These are phyloP conservation scores for Cordyceps pruinosa DNA, from an alignment of 2,329 filamentous ascomycete genomes.

Conservation along the genomic window DNA sequence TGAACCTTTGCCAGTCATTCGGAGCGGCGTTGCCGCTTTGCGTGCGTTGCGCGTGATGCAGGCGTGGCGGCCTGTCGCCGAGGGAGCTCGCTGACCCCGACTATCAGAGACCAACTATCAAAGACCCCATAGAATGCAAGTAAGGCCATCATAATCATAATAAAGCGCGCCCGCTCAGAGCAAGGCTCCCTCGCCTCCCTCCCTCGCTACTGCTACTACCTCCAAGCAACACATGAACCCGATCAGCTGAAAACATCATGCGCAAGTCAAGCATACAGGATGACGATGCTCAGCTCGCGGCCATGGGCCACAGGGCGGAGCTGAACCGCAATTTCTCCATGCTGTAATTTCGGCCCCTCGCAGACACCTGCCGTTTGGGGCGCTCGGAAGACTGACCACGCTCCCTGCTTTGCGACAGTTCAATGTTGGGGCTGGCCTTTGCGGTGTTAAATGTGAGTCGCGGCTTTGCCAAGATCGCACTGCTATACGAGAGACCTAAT, in stretches of 20 bases:
- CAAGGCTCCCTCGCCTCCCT: too few relatives aligned
- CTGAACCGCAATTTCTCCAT: constrained; percentile 21
- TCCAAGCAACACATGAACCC: too few relatives aligned
- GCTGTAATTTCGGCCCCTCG: constrained; percentile 13
- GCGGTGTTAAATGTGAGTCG: constrained; percentile 35
- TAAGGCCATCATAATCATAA: background rate
- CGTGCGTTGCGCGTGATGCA: too few relatives aligned
- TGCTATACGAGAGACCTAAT: background rate
- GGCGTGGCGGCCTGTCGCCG: too few relatives aligned
- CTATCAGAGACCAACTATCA: too few relatives aligned
- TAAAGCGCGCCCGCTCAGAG: too few relatives aligned
- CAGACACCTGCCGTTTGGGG: background rate
- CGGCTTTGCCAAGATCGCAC: background rate
- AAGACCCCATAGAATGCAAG: too few relatives aligned
- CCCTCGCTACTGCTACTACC: background rate
- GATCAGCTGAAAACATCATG: constrained; percentile 10
- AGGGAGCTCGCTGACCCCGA: too few relatives aligned
- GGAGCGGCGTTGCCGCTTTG: too few relatives aligned
- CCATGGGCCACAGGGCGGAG: constrained; percentile 21
- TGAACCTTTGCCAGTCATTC: too few relatives aligned
- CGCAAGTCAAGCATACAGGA: constrained; percentile 14
- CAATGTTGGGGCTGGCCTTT: constrained; percentile 38
- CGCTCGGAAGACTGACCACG: background rate
- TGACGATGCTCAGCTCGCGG: constrained; percentile 21
- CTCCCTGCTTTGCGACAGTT: background rate